A percentile compares a stretch with the other conserved stretches of the same genome.
These are phyloP conservation scores for Aspergillus cejpii DNA, from an alignment of 2,329 filamentous ascomycete species.

Conservation along the genomic window DNA sequence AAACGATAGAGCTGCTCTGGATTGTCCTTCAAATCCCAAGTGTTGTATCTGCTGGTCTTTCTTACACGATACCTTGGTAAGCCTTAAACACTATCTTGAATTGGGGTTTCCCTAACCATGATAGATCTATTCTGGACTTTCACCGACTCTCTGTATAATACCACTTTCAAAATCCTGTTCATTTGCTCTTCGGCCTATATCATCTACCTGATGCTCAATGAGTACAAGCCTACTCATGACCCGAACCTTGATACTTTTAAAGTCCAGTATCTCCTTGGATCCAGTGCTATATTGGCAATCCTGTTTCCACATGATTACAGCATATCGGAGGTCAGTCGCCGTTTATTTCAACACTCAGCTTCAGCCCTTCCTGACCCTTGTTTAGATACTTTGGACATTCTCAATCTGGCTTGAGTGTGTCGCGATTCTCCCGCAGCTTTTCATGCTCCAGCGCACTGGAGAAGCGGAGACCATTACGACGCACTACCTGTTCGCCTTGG, in stretches of 20 bases:
- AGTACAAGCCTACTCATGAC: slow-evolving; percentile 96
- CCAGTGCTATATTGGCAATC: slow-evolving; percentile 69
- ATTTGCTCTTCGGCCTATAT: slow-evolving; percentile 86
- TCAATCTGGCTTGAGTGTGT: slow-evolving; percentile 97
- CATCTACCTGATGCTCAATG: slow-evolving; percentile 94
- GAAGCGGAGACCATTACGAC: slow-evolving; percentile 99
- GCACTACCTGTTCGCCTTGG: slow-evolving; percentile 92
- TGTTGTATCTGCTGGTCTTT: slow-evolving; percentile 89
- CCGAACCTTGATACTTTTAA: slow-evolving; percentile 96
- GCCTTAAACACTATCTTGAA: slow-evolving; percentile 10
- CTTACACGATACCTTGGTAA: slow-evolving; percentile 82
- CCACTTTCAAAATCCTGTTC: slow-evolving; percentile 93
- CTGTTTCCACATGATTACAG: slow-evolving; percentile 82
- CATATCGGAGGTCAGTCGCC: slow-evolving; percentile 52
- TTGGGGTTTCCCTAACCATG: slow-evolving; percentile 1
- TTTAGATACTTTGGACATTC: slow-evolving; percentile 88
- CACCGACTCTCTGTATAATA: slow-evolving; percentile 80
- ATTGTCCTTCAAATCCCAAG: slow-evolving; percentile 98
- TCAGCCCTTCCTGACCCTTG: slow-evolving; percentile 10
- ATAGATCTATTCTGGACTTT: slow-evolving; percentile 79
- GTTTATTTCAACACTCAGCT: background rate
- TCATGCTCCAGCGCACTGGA: slow-evolving; percentile 95
- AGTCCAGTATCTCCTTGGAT: slow-evolving; percentile 85
- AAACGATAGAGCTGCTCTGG: slow-evolving; percentile 75
- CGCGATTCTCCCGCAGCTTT: slow-evolving; percentile 92